Evolutionary conservation across 2,329 filamentous ascomycete species (phyloP).

Genomic region (Orbilia javanica): DNA sequence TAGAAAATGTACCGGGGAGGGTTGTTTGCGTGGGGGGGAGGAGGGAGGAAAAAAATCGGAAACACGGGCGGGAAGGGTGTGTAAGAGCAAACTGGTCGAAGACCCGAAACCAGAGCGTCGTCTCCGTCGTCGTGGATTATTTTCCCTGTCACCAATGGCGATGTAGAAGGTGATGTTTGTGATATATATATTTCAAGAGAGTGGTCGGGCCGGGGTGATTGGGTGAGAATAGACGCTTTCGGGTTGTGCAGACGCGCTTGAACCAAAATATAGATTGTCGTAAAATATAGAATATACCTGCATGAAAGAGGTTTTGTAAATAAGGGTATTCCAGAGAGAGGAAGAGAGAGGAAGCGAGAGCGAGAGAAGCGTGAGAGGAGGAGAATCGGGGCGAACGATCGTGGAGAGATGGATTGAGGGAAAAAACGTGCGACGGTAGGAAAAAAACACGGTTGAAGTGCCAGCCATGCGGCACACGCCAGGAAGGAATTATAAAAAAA

Average conservation of each 20-base stretch:
- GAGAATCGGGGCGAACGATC: neutral
- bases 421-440: conserved; percentile 16
- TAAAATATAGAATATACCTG: conserved; percentile 30
- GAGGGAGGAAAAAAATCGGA: conserved; percentile 15
- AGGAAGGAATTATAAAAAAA: neutral
- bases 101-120: conserved; percentile 11
- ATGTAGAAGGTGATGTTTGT: conserved; percentile 21
- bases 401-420: conserved; percentile 11
- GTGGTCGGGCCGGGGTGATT: conserved; percentile 27
- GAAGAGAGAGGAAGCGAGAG: neutral
- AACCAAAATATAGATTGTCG: conserved; percentile 16
- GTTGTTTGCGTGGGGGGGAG: conserved; percentile 33
- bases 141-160: conserved; percentile 45
- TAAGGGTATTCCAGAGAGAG: neutral
- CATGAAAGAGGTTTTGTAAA: neutral
- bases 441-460: conserved; percentile 21
- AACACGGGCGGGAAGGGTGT: conserved; percentile 1
- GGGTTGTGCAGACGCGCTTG: conserved; percentile 50
- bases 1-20: neutral
- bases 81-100: neutral
- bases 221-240: conserved; percentile 31
- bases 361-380: neutral
- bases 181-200: neutral
- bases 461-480: conserved; percentile 27
- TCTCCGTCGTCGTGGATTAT: conserved; percentile 8